A percentile compares a stretch with the other conserved stretches of the same genome.
These are phyloP conservation scores for Hypoxylon subgilvum DNA, from an alignment of 495 filamentous ascomycete species.

Conservation along the genomic window DNA sequence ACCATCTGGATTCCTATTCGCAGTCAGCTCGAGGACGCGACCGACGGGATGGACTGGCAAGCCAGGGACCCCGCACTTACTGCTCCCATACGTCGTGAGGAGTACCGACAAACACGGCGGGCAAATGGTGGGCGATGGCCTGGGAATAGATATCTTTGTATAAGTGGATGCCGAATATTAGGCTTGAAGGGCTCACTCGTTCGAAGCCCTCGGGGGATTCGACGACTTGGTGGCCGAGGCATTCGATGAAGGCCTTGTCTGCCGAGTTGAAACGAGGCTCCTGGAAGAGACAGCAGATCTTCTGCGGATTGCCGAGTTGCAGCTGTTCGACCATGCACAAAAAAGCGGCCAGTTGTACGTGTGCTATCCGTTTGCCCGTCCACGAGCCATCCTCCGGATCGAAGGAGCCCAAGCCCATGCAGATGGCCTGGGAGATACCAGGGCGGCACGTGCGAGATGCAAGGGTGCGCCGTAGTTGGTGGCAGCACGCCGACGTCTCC, in stretches of 20 bases:
- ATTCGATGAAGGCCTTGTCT: conserved; percentile 64
- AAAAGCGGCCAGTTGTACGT: conserved; percentile 68
- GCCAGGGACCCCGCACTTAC: no score
- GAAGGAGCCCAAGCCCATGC: conserved; percentile 52
- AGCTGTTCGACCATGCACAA: conserved; percentile 55
- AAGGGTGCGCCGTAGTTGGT: conserved; percentile 25
- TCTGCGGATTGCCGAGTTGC: conserved; percentile 20
- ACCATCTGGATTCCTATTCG: no score
- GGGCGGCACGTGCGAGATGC: neutral
- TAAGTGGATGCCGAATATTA: conserved; percentile 68
- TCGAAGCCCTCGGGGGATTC: conserved; percentile 63
- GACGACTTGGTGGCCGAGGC: conserved; percentile 60
- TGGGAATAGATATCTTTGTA: conserved; percentile 52
- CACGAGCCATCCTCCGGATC: conserved; percentile 49
- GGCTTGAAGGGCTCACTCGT: conserved; percentile 51
- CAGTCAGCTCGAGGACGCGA: no score
- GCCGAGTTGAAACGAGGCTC: conserved; percentile 71
- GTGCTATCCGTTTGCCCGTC: conserved; percentile 41
- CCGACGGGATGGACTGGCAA: no score
- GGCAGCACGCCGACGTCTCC: conserved; percentile 19
- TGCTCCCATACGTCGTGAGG: conserved; percentile 47
- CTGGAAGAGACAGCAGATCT: conserved; percentile 63
- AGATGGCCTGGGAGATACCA: conserved; percentile 47
- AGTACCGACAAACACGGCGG: conserved; percentile 53
- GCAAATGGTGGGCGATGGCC: conserved; percentile 42